Evolutionary conservation across 139 green algal genomes (phyloP), one percentile per base, ranked within the genome.

Genomic region (Mesostigma viride): DNA sequence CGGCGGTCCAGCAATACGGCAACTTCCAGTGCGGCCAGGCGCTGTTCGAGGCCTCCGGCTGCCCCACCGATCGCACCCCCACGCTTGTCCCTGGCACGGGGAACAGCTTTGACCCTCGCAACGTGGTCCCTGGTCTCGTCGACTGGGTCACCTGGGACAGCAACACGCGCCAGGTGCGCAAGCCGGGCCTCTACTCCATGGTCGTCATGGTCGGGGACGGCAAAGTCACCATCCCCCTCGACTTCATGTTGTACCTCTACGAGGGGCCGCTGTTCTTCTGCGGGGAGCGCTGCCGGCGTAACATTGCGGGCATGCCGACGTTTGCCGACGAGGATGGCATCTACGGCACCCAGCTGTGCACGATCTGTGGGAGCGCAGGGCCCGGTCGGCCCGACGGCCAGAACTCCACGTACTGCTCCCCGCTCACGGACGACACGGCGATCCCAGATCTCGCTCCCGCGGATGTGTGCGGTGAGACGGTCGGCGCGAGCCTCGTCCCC

Each of bases 171-270:
- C 28, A 61, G 6, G 32, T 46, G 60, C 40, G 69, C 27, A 20
- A 3, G 11, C 14, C 56, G 20, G 68, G 68, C 4, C 40, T 75
- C 20, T 75, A 75, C 46, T 70, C 69, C 61, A 61, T 75, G 34
- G 68, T 75, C 17, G 68, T 75, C 3, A 62, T 69, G 44, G 40
- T 70, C 32, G 17, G 2, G 8, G 62, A 75, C 8, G n/a, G 65
- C 28, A 53, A 53, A 53, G 53, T 64, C 34, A 75, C 64, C 14
- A 30, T 64, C 1, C 36, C 61, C 31, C 20, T 70, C 44, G 68
- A 75, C 44, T 75, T 75, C 60, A 71, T 75, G 61, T 14, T 70
- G 4, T 75, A 75, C 68, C 60, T 75, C 1, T 75, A 70, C 44
- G 58, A 75, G 3, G 68, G 68, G 5, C 59, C 45, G 4, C 28